Percentiles rank a stretch among this genome's conserved stretches.
Evolutionary conservation across 768 basidiomycete species (phyloP).

Genomic region (Harrya chromipes): DNA sequence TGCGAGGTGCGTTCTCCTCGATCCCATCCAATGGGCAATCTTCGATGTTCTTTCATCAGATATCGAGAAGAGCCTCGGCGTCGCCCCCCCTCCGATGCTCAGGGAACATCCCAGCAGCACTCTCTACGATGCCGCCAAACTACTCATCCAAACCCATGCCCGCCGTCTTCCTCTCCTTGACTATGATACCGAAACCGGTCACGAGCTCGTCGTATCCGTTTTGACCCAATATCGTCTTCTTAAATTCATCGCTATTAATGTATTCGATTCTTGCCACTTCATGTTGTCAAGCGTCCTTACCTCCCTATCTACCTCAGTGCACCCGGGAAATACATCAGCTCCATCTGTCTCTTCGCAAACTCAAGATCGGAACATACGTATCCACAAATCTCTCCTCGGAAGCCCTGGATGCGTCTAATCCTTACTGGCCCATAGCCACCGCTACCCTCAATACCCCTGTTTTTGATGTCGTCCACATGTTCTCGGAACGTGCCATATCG

Average conservation of each 20-base stretch:
- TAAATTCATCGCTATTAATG: conserved; percentile 98
- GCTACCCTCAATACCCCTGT: conserved; percentile 90
- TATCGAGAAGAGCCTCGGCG: conserved; percentile 89
- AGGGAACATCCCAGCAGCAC: conserved; percentile 85
- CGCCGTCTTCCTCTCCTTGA: conserved; percentile 93
- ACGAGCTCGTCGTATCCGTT: conserved; percentile 94
- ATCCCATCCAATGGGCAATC: conserved; percentile 8
- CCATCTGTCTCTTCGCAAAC: conserved; percentile 73
- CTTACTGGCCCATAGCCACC: conserved; percentile 88
- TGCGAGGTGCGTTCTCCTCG: conserved; percentile 64
- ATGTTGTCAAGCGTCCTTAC: conserved; percentile 6
- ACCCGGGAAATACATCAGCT: conserved; percentile 79
- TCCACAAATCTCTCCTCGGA: conserved; percentile 46
- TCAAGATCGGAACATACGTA: conserved; percentile 94
- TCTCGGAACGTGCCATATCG: conserved; percentile 91
- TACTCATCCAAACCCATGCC: conserved; percentile 93
- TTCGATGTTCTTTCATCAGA: conserved; percentile 45
- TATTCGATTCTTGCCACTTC: conserved; percentile 35
- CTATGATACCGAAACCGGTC: conserved; percentile 87
- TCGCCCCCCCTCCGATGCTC: conserved; percentile 87
- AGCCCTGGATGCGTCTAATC: conserved; percentile 54
- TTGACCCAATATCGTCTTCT: conserved; percentile 96
- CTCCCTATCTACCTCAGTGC: conserved; percentile 51
- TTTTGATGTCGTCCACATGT: conserved; percentile 98
- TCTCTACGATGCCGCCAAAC: conserved; percentile 85